Evolutionary conservation across 148 eudicot genomes (phyloP).

Genomic region (Agrostemma githago): DNA sequence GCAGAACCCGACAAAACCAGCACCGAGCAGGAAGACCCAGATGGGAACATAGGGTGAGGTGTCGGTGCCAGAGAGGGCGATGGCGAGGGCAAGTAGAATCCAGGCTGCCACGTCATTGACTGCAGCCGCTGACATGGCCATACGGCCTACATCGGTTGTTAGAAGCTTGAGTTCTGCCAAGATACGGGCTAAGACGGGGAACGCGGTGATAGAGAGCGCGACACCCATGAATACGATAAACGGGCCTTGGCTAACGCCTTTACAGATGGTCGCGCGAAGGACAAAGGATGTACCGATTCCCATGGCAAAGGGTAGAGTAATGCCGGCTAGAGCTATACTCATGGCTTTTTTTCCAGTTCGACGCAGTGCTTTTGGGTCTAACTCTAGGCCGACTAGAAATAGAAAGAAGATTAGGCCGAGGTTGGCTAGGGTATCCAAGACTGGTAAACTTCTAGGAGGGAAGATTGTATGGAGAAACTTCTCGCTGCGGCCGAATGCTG

Average conservation of each 20-base stretch:
- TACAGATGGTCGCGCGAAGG: slow-evolving; percentile 48
- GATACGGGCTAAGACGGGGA: slow-evolving; percentile 82
- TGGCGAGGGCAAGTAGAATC: slow-evolving; percentile 77
- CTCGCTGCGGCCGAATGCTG: slow-evolving; percentile 66
- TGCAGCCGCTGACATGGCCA: slow-evolving; percentile 92
- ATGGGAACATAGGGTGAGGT: slow-evolving; percentile 52
- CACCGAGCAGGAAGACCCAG: slow-evolving; percentile 63
- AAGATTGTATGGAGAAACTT: slow-evolving; percentile 51
- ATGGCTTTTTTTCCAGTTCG: slow-evolving; percentile 68
- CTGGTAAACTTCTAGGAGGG: slow-evolving; percentile 61
- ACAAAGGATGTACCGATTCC: slow-evolving; percentile 70
- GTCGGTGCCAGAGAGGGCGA: slow-evolving; percentile 61
- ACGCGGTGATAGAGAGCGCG: slow-evolving; percentile 76
- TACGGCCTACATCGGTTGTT: slow-evolving; percentile 74
- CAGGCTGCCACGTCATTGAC: slow-evolving; percentile 89
- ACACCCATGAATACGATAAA: slow-evolving; percentile 91
- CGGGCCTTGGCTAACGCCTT: slow-evolving; percentile 54
- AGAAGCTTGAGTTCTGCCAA: slow-evolving; percentile 78
- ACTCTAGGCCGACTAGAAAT: slow-evolving; percentile 72
- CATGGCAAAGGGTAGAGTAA: slow-evolving; percentile 53
- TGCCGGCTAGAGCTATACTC: slow-evolving; percentile 73
- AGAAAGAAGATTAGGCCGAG: slow-evolving; percentile 81
- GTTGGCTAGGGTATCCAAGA: slow-evolving; percentile 73
- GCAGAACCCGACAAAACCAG: slow-evolving; percentile 41
- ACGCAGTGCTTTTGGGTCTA: slow-evolving; percentile 54